Percentiles rank a stretch among this genome's conserved stretches.
phyloP scores from a whole-genome alignment of 2,329 filamentous ascomycete genomes.

The Mycocentrospora acerina region DNA sequence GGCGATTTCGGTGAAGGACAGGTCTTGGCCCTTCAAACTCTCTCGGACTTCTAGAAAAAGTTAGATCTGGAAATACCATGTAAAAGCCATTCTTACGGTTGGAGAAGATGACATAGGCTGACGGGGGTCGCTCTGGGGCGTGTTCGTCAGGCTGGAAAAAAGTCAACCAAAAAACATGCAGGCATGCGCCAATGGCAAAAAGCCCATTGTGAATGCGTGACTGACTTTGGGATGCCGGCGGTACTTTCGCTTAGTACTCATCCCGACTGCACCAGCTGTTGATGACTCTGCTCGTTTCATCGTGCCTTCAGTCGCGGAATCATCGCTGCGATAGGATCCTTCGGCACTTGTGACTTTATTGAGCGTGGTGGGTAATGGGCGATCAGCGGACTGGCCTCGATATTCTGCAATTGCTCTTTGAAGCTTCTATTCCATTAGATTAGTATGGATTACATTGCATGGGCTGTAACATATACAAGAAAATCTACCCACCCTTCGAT shows the following conservation, averaged over 20 bases:
- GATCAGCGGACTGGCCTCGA: constrained; percentile 53
- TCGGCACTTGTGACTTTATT: constrained; percentile 56
- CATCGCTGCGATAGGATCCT: constrained; percentile 57
- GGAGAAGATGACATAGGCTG: constrained; percentile 82
- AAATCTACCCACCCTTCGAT: constrained; percentile 67
- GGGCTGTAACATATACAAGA: too few species aligned
- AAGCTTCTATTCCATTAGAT: constrained; percentile 61
- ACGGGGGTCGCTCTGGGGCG: constrained; percentile 77
- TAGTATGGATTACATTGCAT: constrained; percentile 2
- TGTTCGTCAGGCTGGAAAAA: constrained; percentile 68
- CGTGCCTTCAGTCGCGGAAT: constrained; percentile 51
- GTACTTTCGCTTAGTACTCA: constrained; percentile 68
- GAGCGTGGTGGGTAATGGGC: constrained; percentile 39
- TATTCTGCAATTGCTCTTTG: constrained; percentile 78
- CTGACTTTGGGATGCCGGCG: constrained; percentile 73
- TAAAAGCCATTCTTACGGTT: constrained; percentile 62
- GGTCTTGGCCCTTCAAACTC: constrained; percentile 70
- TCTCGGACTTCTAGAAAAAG: constrained; percentile 67
- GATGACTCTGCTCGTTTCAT: constrained; percentile 46
- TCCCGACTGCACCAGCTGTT: constrained; percentile 36
- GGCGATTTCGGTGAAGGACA: constrained; percentile 81
- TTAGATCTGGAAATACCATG: constrained; percentile 16
- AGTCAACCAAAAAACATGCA: constrained; percentile 16
- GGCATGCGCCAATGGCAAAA: not conserved
- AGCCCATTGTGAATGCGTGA: constrained; percentile 2